Base-by-base conservation (phyloP, 2,329 filamentous ascomycete species). In the Neurospora crassa region DNA sequence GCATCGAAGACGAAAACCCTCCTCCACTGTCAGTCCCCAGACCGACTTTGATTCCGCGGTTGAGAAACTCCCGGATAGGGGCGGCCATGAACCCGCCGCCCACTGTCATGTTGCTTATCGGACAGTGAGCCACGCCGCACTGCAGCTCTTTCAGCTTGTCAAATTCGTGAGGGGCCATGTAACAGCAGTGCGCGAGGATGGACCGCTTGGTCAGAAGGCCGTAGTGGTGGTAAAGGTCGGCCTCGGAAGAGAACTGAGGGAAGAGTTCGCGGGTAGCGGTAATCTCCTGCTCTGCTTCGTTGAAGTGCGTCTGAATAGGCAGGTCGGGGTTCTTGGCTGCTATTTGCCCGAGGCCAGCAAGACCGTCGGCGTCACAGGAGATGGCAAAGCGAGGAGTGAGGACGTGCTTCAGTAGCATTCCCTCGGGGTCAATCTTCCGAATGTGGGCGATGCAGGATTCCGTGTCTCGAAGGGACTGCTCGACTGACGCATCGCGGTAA, bases 181-280 rank as follows among this genome's bases (percentile, higher is more conserved):
- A 84, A 71, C 88, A 91, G 79, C 89, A 91, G 76, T 92, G 90
- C 0, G 90, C 90, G 0, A 92, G 84, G 71, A 92, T 90, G 0
- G 86, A 85, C 10, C 86, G 83, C 3, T 79, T 73, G 1, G 80
- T 85, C 6, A 92, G 81, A 4, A 92, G 79, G 0, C 84, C 84
- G 72, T 84, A 89, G 73, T 82, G 77, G 11, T 82, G 79, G 75
- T 91, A 91, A 3, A 91, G 80, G 70, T 90, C 87, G 0, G 84
- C 86, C 77, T 91, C 89, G 70, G 82, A 87, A 2, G 76, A 74
- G 68, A 88, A 88, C 0, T 82, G 78, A 0, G 88, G 87, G 74
- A 90, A 91, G 2, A 91, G 79, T 0, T 81, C 77, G 8, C 78
- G 79, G 0, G 89, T 91, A 24, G 84, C 83, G 1, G 80, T 74